phyloP scores from a whole-genome alignment of 805 yeast genomes.

The Millerozyma acaciae region DNA sequence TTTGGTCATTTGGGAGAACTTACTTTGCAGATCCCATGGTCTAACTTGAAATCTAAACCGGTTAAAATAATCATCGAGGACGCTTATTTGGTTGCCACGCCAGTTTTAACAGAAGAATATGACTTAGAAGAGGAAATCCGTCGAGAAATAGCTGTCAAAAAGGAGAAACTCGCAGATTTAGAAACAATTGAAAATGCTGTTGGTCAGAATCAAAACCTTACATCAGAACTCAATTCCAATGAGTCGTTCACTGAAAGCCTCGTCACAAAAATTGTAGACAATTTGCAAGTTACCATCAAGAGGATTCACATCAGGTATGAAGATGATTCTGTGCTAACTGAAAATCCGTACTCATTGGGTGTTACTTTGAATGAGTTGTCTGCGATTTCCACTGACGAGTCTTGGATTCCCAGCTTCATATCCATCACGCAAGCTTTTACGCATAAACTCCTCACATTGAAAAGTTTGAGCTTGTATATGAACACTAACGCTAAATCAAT shows the following conservation, averaged over 20 bases:
- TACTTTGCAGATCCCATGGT: slow-evolving; percentile 94
- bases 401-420: slow-evolving; percentile 84
- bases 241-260: slow-evolving; percentile 85
- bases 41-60: slow-evolving; percentile 87
- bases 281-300: slow-evolving; percentile 83
- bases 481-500: slow-evolving; percentile 61
- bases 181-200: slow-evolving; percentile 56
- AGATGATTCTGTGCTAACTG: slow-evolving; percentile 68
- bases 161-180: slow-evolving; percentile 61
- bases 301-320: slow-evolving; percentile 92
- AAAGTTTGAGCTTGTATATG: slow-evolving; percentile 78
- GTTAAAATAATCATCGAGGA: slow-evolving; percentile 85
- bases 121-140: slow-evolving; percentile 56
- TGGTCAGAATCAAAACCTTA: slow-evolving; percentile 20
- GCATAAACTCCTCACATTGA: slow-evolving; percentile 71
- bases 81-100: slow-evolving; percentile 77
- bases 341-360: slow-evolving; percentile 77
- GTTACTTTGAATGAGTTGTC: slow-evolving; percentile 79
- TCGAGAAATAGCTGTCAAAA: slow-evolving; percentile 59
- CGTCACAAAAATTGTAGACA: slow-evolving; percentile 86
- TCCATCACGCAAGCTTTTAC: slow-evolving; percentile 64
- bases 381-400: slow-evolving; percentile 82
- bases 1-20: slow-evolving; percentile 89
- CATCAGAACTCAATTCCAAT: slow-evolving; percentile 46
- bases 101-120: slow-evolving; percentile 55